A percentile compares a stretch with the other conserved stretches of the same genome.
Conservation (phyloP, 306 rosid genomes). For the Senna siamea region DNA sequence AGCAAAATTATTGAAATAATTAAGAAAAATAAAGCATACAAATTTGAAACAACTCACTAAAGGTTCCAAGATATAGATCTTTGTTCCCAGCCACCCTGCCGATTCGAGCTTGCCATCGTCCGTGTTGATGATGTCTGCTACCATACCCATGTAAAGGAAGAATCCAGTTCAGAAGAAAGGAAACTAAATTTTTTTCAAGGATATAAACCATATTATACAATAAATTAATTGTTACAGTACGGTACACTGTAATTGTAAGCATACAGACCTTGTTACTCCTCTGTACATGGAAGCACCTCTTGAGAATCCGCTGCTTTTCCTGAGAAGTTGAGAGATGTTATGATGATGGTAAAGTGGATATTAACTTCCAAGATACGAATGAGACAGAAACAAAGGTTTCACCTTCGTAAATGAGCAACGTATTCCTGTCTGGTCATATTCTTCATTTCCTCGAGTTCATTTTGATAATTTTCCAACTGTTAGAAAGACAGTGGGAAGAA, state of each 20-base stretch:
- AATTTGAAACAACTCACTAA: constrained; percentile 55
- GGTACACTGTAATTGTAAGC: no score
- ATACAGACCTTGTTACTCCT: constrained; percentile 79
- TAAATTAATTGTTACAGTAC: no score
- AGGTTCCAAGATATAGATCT: constrained; percentile 95
- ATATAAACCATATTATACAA: no score
- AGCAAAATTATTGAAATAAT: background rate
- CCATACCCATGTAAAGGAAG: no score
- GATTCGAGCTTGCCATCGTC: constrained; percentile 90
- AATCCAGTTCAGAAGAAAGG: no score
- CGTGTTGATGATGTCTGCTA: constrained; percentile 89
- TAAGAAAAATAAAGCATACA: background rate
- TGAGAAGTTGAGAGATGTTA: constrained; percentile 28
- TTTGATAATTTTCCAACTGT: constrained; percentile 69
- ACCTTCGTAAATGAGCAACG: constrained; percentile 85
- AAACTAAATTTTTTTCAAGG: no score
- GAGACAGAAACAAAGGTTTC: constrained; percentile 6
- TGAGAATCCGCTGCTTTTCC: constrained; percentile 92
- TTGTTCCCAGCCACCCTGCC: constrained; percentile 95
- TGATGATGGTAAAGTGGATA: background rate
- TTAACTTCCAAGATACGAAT: constrained; percentile 7
- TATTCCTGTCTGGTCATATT: constrained; percentile 78
- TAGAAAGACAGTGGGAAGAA: background rate
- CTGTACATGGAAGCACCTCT: constrained; percentile 82
- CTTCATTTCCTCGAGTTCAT: constrained; percentile 73